Evolutionary conservation across 148 eudicot species (phyloP).

Genomic region (Chenopodium album): DNA sequence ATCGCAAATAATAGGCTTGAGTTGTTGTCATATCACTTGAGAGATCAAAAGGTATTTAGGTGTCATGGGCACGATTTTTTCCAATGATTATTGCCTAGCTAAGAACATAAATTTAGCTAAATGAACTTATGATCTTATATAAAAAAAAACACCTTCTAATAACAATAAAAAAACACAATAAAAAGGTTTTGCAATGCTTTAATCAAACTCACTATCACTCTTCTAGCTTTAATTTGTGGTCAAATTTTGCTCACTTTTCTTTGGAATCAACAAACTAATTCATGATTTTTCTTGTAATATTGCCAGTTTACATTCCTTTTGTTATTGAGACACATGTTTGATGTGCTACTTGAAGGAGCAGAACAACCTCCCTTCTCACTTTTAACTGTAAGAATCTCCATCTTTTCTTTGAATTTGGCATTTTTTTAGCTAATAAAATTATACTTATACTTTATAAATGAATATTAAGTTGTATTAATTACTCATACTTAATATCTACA

Average conservation of each 20-base stretch:
- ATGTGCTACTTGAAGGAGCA: conserved; percentile 40
- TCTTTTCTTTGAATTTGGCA: neutral
- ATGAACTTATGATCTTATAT: no score
- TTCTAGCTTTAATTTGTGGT: neutral
- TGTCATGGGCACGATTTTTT: no score
- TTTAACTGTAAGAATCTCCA: conserved; percentile 51
- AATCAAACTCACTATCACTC: no score
- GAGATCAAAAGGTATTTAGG: no score
- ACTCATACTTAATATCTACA: neutral
- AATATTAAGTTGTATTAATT: neutral
- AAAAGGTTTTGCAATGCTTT: no score
- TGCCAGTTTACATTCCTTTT: conserved; percentile 63
- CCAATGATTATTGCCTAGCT: no score
- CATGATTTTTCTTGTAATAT: neutral
- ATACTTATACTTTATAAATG: neutral
- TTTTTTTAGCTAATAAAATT: neutral
- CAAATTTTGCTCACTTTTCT: neutral
- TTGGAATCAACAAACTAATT: neutral
- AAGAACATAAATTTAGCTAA: no score
- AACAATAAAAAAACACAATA: no score
- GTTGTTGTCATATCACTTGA: no score
- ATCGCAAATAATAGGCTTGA: no score
- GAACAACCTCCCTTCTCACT: conserved; percentile 63
- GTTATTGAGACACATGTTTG: conserved; percentile 53
- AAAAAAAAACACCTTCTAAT: no score